phyloP scores from a whole-genome alignment of 2,329 filamentous ascomycete genomes.

The Celoporthe dispersa region DNA sequence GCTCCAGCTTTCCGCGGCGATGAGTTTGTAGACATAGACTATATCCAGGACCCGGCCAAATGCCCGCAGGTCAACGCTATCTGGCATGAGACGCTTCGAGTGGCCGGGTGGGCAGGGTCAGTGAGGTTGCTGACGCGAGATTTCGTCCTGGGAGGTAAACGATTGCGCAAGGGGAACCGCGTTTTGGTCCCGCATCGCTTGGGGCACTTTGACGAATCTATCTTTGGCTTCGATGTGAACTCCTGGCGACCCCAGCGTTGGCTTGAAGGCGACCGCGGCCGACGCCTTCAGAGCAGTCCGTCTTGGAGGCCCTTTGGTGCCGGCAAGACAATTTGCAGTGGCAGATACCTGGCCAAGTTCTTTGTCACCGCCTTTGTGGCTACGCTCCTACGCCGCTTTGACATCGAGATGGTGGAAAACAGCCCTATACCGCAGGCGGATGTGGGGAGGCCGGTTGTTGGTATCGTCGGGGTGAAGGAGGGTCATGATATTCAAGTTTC shows the following conservation, averaged over 20 bases:
- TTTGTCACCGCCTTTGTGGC: conserved; percentile 32
- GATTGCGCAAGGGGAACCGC: conserved; percentile 34
- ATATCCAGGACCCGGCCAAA: conserved; percentile 36
- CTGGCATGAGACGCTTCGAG: conserved; percentile 37
- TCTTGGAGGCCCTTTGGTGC: conserved; percentile 37
- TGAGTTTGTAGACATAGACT: conserved; percentile 39
- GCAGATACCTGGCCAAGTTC: conserved; percentile 32
- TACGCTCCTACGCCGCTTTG: conserved; percentile 34
- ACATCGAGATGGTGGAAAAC: conserved; percentile 41
- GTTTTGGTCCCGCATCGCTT: conserved; percentile 37
- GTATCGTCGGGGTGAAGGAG: conserved; percentile 1
- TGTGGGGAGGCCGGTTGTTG: conserved; percentile 7
- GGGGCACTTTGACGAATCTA: conserved; percentile 35
- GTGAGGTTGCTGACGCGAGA: conserved; percentile 34
- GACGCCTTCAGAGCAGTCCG: conserved; percentile 27
- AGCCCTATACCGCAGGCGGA: conserved; percentile 42
- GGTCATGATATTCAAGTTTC: background rate
- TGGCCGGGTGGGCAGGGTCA: conserved; percentile 33
- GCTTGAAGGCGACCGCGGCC: background rate
- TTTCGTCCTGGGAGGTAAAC: conserved; percentile 36
- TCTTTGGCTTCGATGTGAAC: conserved; percentile 28
- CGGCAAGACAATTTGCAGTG: conserved; percentile 36
- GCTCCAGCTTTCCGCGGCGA: conserved; percentile 33
- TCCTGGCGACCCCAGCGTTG: background rate
- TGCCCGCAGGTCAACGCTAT: conserved; percentile 34